Percentiles rank a stretch among this genome's conserved stretches.
phyloP scores from a whole-genome alignment of 169 alveolate species.

The Eimeria praecox region DNA sequence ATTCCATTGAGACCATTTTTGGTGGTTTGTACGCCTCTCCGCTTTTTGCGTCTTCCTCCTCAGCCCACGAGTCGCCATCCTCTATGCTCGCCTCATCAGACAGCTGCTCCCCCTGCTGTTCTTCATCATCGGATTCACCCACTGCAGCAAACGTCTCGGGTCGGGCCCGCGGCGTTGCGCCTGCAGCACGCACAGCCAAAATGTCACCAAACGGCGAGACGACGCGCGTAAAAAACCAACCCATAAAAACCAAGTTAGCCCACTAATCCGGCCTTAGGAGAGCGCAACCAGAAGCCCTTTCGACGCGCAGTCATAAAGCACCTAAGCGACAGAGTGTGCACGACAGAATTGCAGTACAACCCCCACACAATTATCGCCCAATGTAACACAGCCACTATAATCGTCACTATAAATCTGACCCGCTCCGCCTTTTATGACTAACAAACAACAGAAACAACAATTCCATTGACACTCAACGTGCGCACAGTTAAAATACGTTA shows the following conservation, averaged over 20 bases:
- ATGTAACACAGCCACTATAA: neutral
- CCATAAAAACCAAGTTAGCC: neutral
- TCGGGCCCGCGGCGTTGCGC: slow-evolving; percentile 57
- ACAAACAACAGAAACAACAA: neutral
- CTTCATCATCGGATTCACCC: slow-evolving; percentile 52
- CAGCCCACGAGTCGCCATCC: slow-evolving; percentile 13
- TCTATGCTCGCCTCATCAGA: slow-evolving; percentile 46
- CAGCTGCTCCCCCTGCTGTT: neutral
- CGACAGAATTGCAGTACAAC: neutral
- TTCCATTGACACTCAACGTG: neutral
- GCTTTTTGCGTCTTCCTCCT: slow-evolving; percentile 38
- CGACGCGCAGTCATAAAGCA: neutral
- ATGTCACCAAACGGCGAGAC: neutral
- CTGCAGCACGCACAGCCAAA: neutral
- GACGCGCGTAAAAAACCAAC: neutral
- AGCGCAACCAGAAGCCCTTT: neutral
- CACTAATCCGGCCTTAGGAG: neutral
- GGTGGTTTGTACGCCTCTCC: slow-evolving; percentile 54
- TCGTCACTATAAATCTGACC: neutral
- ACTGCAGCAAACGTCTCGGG: slow-evolving; percentile 60
- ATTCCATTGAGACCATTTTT: slow-evolving; percentile 63
- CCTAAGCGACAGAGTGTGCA: neutral
- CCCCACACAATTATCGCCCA: neutral
- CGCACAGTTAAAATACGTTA: neutral
- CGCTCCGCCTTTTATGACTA: neutral